phyloP scores from a whole-genome alignment of 2,329 filamentous ascomycete species.

The Ilyonectria sp. region DNA sequence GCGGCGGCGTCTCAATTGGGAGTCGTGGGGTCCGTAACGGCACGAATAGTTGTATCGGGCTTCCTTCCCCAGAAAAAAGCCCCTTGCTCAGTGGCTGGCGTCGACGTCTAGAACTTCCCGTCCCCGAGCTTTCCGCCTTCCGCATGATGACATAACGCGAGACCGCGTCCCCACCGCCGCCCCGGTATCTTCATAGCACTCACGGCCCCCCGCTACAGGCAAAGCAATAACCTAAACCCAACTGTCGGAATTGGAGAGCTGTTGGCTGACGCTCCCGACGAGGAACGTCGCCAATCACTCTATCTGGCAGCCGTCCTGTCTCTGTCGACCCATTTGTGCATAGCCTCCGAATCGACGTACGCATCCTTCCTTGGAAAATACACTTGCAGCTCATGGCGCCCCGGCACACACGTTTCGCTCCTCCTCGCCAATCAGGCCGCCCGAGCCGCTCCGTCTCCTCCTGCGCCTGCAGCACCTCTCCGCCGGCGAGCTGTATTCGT shows the following conservation, averaged over 20 bases:
- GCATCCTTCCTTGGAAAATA: background rate
- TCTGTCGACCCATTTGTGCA: constrained; percentile 5
- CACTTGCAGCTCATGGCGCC: background rate
- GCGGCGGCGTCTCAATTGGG: constrained; percentile 16
- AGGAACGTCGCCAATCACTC: background rate
- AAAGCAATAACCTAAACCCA: constrained; percentile 21
- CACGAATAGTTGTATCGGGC: background rate
- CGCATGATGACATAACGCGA: constrained; percentile 25
- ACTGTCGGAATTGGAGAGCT: constrained; percentile 6
- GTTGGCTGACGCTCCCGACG: background rate
- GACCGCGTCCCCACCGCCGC: background rate
- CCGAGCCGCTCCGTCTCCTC: background rate
- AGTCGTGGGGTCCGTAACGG: background rate
- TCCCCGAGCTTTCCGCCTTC: background rate
- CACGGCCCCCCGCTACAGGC: constrained; percentile 9
- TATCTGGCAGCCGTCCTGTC: background rate
- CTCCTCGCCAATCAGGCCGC: background rate
- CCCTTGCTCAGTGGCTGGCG: background rate
- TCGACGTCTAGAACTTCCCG: background rate
- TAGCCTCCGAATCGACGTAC: background rate
- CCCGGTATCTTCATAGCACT: constrained; percentile 11
- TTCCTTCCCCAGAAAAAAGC: background rate
- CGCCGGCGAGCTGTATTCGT: background rate
- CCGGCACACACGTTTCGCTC: background rate
- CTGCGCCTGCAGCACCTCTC: no score